Evolutionary conservation across 2,329 filamentous ascomycete species (phyloP).

Genomic region (Pseudogymnoascus verrucosus): DNA sequence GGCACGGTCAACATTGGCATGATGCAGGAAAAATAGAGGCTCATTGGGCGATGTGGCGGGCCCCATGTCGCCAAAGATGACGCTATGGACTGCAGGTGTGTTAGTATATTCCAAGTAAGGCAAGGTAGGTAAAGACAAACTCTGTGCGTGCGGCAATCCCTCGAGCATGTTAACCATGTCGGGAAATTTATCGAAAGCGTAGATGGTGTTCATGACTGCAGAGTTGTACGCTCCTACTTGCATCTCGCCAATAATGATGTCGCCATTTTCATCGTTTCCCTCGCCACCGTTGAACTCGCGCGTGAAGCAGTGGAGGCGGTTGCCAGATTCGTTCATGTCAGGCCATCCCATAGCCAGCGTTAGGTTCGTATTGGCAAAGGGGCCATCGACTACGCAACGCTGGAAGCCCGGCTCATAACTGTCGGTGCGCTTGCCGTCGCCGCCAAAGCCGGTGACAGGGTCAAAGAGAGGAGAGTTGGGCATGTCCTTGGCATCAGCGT

Average conservation of each 20-base stretch:
- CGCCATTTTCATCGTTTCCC: background rate
- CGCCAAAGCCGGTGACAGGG: constrained; percentile 28
- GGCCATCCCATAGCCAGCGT: constrained; percentile 18
- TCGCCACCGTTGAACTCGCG: constrained; percentile 16
- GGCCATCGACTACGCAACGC: background rate
- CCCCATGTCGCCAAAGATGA: background rate
- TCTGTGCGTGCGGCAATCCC: background rate
- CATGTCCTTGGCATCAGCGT: constrained; percentile 13
- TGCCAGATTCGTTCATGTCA: constrained; percentile 12
- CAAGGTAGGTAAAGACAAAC: background rate
- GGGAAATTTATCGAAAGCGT: background rate
- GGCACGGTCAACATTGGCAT: background rate
- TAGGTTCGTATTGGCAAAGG: constrained; percentile 10
- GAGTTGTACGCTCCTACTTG: background rate
- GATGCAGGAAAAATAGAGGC: background rate
- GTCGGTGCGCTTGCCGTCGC: constrained; percentile 21
- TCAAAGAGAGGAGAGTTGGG: constrained; percentile 27
- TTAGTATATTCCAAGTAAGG: background rate
- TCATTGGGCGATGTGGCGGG: background rate
- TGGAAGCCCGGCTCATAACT: constrained; percentile 10
- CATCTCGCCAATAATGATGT: constrained; percentile 17
- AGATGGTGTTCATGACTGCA: background rate
- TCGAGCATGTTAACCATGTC: background rate
- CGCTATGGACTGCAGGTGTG: background rate
- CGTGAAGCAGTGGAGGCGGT: constrained; percentile 18